These are phyloP conservation scores for Cruciata laevipes DNA, from an alignment of 257 asterid species.

Conservation along the genomic window DNA sequence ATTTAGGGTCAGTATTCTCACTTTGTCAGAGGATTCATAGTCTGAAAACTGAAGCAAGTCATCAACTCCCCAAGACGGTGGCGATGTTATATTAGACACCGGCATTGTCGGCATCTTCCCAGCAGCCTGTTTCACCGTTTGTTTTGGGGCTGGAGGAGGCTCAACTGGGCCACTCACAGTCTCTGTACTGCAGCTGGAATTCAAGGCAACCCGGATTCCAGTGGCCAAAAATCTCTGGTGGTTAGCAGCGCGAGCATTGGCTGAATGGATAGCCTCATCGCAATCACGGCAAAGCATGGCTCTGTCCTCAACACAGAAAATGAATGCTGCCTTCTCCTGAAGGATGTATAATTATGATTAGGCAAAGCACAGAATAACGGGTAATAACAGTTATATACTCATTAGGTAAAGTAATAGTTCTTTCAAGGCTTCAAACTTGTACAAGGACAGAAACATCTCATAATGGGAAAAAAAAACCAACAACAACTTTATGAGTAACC, in stretches of 20 bases:
- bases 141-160: constrained; percentile 59
- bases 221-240: constrained; percentile 92
- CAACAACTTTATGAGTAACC: neutral
- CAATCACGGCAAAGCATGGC: constrained; percentile 91
- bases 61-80: constrained; percentile 75
- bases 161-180: constrained; percentile 25
- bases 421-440: too few species aligned
- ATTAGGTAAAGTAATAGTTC: neutral
- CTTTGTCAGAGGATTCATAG: constrained; percentile 60
- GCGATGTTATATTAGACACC: constrained; percentile 37
- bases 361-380: neutral
- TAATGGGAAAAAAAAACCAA: too few species aligned
- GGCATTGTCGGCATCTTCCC: constrained; percentile 32
- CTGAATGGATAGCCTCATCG: constrained; percentile 81
- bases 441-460: neutral
- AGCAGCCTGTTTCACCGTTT: constrained; percentile 28
- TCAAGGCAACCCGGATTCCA: constrained; percentile 86
- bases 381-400: neutral
- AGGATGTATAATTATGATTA: neutral
- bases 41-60: constrained; percentile 74
- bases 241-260: constrained; percentile 64
- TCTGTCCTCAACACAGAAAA: constrained; percentile 97
- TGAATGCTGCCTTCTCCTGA: constrained; percentile 86
- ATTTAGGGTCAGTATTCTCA: constrained; percentile 15
- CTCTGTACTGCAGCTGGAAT: constrained; percentile 41